These are phyloP conservation scores for Candida golubevii DNA, from an alignment of 805 yeast species.

Conservation along the genomic window DNA sequence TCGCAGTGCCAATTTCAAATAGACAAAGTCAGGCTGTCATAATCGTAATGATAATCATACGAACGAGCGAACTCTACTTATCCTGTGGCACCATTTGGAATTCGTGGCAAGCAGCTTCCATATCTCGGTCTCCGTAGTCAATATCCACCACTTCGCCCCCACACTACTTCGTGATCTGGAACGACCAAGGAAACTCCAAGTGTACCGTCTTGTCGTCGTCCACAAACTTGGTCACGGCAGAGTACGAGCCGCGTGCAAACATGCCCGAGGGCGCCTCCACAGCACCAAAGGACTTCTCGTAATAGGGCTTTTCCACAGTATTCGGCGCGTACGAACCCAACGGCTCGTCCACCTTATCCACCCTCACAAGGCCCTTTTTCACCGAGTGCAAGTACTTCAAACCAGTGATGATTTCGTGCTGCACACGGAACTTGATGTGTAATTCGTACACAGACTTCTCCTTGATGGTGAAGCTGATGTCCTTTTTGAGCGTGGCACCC, in stretches of 20 bases:
- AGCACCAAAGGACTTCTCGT: slow-evolving; percentile 49
- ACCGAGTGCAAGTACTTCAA: slow-evolving; percentile 79
- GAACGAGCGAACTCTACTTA: no score
- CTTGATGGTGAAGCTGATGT: slow-evolving; percentile 68
- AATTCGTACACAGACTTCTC: slow-evolving; percentile 74
- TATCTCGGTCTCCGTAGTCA: no score
- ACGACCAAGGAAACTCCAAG: slow-evolving; percentile 77
- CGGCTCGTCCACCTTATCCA: slow-evolving; percentile 82
- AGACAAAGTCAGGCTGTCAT: no score
- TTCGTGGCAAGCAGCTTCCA: no score
- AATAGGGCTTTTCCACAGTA: slow-evolving; percentile 74
- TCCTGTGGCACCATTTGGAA: no score
- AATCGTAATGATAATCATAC: no score
- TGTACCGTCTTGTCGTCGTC: slow-evolving; percentile 82
- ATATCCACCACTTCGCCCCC: background rate
- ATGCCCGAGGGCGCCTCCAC: slow-evolving; percentile 92
- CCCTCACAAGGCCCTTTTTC: slow-evolving; percentile 82
- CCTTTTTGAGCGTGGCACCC: slow-evolving; percentile 54
- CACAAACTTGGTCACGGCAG: slow-evolving; percentile 74
- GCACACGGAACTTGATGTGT: slow-evolving; percentile 74
- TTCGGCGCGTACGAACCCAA: slow-evolving; percentile 90
- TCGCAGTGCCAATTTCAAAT: no score
- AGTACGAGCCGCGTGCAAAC: slow-evolving; percentile 81
- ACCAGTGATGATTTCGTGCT: slow-evolving; percentile 89
- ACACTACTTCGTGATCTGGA: slow-evolving; percentile 64